Evolutionary conservation across 306 rosid species (phyloP), one percentile per base, ranked within the genome.

Genomic region (Vigna trinervia): DNA sequence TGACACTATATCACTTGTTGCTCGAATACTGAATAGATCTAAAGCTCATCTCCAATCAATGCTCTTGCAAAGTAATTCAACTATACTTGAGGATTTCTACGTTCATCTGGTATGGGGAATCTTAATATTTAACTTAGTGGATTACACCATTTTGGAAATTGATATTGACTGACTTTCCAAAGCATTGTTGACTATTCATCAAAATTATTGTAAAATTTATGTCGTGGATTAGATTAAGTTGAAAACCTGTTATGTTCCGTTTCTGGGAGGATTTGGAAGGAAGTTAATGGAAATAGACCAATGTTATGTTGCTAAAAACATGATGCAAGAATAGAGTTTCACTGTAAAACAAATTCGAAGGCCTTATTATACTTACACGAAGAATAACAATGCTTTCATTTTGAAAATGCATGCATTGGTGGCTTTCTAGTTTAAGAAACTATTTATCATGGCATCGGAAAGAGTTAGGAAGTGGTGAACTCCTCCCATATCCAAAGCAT

Each of bases 51-150:
- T 95, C 70, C 96, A 92, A 57, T 86, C 90, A 76, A 90, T 95
- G 97, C 94, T 96, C 73, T 90, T 91, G 85, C 95, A 84, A 85
- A 91, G 86, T 85, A 92, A 89, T 74, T 87, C 87, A 78, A 86
- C 96, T 80, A 86, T 86, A 69, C 92, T 93, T 67, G 99, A 96
- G 87, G 97, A 96, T 85, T 96, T 96, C 78, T 92, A 84, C 83
- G 85, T 64, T 75, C 90, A 96, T 81, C 85, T 96, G 98, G 99
- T 96, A 92, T 46, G 90, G 80, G 73, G 65, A 59, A 22, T 38
- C 69, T 66, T 36, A 52, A 62, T 75, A 56, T 78, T 36, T 68
- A 50, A 45, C 71, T 68, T 64, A 48, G 56, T 77, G 69, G 74
- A 73, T 74, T 74, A 62, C 64, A 23, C 15, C 19, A 19, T 77